phyloP scores from a whole-genome alignment of 2,329 filamentous ascomycete species.

The Beauveria caledonica region DNA sequence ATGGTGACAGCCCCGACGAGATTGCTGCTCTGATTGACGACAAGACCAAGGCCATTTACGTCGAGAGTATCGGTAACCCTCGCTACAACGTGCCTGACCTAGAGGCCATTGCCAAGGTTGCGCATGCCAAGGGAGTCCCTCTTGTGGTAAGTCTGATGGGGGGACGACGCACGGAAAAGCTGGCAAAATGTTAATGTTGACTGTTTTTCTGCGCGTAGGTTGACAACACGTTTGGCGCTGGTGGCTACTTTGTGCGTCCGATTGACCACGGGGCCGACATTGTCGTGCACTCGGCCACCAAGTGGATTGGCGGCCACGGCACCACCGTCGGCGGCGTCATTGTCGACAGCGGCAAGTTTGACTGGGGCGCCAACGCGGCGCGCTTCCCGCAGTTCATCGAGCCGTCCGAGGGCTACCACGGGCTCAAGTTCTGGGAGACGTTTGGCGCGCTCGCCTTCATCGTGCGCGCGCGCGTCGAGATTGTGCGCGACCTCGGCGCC shows the following conservation, averaged over 20 bases:
- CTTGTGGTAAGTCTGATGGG: constrained; percentile 42
- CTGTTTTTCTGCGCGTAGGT: constrained; percentile 42
- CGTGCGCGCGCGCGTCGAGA: constrained; percentile 80
- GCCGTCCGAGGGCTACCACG: constrained; percentile 82
- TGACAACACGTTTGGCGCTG: constrained; percentile 93
- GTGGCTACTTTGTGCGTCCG: constrained; percentile 78
- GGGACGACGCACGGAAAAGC: not conserved
- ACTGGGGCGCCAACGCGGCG: constrained; percentile 77
- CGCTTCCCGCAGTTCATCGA: constrained; percentile 92
- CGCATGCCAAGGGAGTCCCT: constrained; percentile 60
- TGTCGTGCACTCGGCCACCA: constrained; percentile 87
- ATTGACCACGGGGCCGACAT: constrained; percentile 91
- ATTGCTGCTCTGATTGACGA: constrained; percentile 81
- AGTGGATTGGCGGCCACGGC: constrained; percentile 95
- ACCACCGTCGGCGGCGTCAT: constrained; percentile 85
- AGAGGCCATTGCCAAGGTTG: constrained; percentile 74
- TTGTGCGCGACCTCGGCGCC: constrained; percentile 78
- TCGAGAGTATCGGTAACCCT: constrained; percentile 91
- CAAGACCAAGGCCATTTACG: constrained; percentile 83
- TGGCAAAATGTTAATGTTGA: not conserved
- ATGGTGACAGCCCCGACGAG: constrained; percentile 70
- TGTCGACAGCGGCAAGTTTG: constrained; percentile 83
- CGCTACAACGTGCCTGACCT: constrained; percentile 90
- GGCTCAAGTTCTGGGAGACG: constrained; percentile 88
- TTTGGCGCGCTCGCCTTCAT: constrained; percentile 78